phyloP scores from a whole-genome alignment of 495 filamentous ascomycete species.

The Aspergillus ostianus region DNA sequence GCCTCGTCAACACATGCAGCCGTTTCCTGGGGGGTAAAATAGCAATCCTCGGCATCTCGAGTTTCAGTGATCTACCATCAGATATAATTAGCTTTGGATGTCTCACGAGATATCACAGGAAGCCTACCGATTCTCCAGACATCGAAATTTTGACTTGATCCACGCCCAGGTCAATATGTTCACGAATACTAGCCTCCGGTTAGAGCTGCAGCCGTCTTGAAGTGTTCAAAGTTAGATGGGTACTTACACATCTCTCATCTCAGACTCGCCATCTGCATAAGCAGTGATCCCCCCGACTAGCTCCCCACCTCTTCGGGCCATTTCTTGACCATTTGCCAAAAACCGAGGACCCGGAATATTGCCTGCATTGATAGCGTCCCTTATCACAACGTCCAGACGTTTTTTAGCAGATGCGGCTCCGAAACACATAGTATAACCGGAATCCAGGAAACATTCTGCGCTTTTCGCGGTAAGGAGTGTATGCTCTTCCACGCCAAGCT shows the following conservation, averaged over 20 bases:
- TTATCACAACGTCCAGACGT: slow-evolving; percentile 48
- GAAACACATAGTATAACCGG: slow-evolving; percentile 49
- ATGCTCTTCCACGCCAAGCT: slow-evolving; percentile 48
- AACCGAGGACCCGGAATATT: slow-evolving; percentile 51
- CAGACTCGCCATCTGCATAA: slow-evolving; percentile 44
- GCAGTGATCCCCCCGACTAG: slow-evolving; percentile 47
- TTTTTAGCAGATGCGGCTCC: slow-evolving; percentile 51
- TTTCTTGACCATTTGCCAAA: slow-evolving; percentile 50
- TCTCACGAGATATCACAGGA: too few species aligned
- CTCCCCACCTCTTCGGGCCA: slow-evolving; percentile 44
- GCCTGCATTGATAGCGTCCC: slow-evolving; percentile 55
- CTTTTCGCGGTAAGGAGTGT: slow-evolving; percentile 42
- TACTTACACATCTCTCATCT: slow-evolving; percentile 38
- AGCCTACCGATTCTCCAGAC: slow-evolving; percentile 32
- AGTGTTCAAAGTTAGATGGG: too few species aligned
- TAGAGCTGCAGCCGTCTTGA: too few species aligned
- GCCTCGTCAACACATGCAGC: slow-evolving; percentile 52
- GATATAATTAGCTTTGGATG: too few species aligned
- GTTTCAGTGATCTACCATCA: slow-evolving; percentile 28
- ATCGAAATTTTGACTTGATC: slow-evolving; percentile 55
- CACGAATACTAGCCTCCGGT: slow-evolving; percentile 24
- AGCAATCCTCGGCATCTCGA: slow-evolving; percentile 46
- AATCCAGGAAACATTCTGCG: slow-evolving; percentile 46
- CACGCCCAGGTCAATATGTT: slow-evolving; percentile 44
- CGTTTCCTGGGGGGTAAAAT: slow-evolving; percentile 48